Conservation (phyloP, 1,139 yeast species). For the Diutina catenulata region DNA sequence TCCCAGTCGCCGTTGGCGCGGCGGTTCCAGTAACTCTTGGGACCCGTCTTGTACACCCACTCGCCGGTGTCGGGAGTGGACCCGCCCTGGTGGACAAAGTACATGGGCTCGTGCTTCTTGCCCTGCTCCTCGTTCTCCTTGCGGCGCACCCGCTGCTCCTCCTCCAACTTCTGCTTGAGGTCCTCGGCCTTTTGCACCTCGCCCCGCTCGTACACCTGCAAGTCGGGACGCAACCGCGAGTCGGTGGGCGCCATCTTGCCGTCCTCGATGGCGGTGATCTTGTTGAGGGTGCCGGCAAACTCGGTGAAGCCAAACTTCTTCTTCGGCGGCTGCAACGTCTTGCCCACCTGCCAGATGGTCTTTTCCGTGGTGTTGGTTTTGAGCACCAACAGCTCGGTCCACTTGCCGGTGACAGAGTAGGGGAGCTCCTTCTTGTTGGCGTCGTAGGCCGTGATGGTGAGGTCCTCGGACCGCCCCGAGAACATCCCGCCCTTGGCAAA, state of each 20-base stretch:
- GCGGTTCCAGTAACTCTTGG: slow-evolving; percentile 70
- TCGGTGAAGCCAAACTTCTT: slow-evolving; percentile 76
- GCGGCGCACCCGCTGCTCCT: slow-evolving; percentile 69
- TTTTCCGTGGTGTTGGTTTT: slow-evolving; percentile 30
- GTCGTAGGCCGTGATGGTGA: slow-evolving; percentile 40
- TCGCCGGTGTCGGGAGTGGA: slow-evolving; percentile 30
- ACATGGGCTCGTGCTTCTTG: slow-evolving; percentile 41
- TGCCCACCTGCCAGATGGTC: slow-evolving; percentile 56
- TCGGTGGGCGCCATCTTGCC: slow-evolving; percentile 71
- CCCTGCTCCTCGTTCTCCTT: slow-evolving; percentile 39
- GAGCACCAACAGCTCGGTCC: slow-evolving; percentile 56
- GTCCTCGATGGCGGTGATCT: slow-evolving; percentile 59
- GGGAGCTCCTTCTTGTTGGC: slow-evolving; percentile 25
- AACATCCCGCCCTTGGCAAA: slow-evolving; percentile 70
- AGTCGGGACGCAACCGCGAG: slow-evolving; percentile 82
- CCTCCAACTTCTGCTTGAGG: slow-evolving; percentile 60
- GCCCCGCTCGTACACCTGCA: slow-evolving; percentile 60
- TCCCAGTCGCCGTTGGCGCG: slow-evolving; percentile 52
- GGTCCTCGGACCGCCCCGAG: slow-evolving; percentile 78
- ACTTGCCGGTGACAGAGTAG: slow-evolving; percentile 50
- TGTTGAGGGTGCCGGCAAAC: slow-evolving; percentile 73
- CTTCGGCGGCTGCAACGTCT: slow-evolving; percentile 44
- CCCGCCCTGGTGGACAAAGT: slow-evolving; percentile 42
- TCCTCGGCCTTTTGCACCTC: slow-evolving; percentile 58
- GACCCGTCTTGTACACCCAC: slow-evolving; percentile 54